Conservation (phyloP, 1,139 yeast genomes). For the Blastobotrys illinoisensis region DNA sequence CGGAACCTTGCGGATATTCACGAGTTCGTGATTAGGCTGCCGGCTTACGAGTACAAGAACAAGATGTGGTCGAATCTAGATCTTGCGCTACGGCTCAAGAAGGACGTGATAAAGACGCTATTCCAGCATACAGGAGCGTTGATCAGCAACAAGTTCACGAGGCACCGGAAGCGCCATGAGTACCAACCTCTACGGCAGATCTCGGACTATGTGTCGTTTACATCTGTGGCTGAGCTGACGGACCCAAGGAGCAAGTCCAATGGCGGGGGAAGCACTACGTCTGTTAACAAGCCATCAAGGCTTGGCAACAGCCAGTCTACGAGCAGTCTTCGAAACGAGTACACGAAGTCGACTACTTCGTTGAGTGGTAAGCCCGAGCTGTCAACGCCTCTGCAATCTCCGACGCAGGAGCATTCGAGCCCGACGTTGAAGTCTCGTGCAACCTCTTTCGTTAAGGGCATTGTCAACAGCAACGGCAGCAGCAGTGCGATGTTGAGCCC, state of each 20-base stretch:
- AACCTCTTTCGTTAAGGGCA: conserved; percentile 14
- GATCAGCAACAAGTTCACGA: conserved; percentile 67
- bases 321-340: background rate
- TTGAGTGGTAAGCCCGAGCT: background rate
- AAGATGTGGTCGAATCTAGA: conserved; percentile 80
- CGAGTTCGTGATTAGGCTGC: conserved; percentile 58
- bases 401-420: conserved; percentile 2
- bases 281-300: background rate
- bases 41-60: conserved; percentile 56
- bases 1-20: conserved; percentile 67
- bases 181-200: conserved; percentile 30
- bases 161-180: conserved; percentile 28
- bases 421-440: conserved; percentile 10
- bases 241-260: conserved; percentile 1
- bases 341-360: background rate
- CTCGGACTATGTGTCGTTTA: conserved; percentile 31
- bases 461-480: conserved; percentile 6
- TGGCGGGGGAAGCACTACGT: background rate
- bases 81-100: conserved; percentile 55
- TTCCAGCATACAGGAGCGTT: conserved; percentile 74
- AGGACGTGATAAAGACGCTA: conserved; percentile 62
- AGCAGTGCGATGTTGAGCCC: conserved; percentile 1
- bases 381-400: background rate
- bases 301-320: background rate
- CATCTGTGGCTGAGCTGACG: conserved; percentile 29